Base-by-base conservation (phyloP, 805 yeast species). In the Myxozyma kluyveri region DNA sequence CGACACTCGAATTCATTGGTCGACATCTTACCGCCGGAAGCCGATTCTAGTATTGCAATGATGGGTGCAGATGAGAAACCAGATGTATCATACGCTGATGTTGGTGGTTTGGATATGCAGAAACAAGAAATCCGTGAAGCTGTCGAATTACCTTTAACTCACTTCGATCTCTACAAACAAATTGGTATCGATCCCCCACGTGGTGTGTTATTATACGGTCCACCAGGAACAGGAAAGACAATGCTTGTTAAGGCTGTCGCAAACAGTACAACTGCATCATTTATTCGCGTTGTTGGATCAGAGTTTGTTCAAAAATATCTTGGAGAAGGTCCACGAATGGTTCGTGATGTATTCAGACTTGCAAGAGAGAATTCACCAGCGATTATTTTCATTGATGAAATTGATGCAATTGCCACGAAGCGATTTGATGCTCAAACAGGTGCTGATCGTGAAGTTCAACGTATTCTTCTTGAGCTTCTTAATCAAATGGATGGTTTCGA, bases 321-420 rank as follows among this genome's bases (percentile, higher is more conserved):
- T 49, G 99, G 99, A 69, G 99, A 93, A 75, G 99, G 99, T 65
- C 98, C 99, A 55, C 81, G 99, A 75, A 93, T 93, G 98, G 99
- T 93, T 32, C 84, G 99, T 70, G 99, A 93, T 69, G 98, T 93
- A 32, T 93, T 93, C 75, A 78, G 98, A 67, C 79, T 93, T 58
- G 99, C 99, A 5, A 81, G 98, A 67, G 99, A 93, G 69, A 93
- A 93, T 72, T 83, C 97, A 0, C 99, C 99, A 4, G 82, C 96
- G 7, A 93, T 93, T 66, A 93, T 93, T 56, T 93, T 93, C 72
- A 93, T 93, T 63, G 99, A 93, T 75, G 99, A 93, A 75, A 90
- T 93, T 64, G 99, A 93, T 73, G 96, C 99, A 31, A 93, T 93
- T 70, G 99, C 99, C 50, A 93, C 99, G 37, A 93, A 93, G 72